These are phyloP conservation scores for Epithemia pelagica DNA, from an alignment of 108 stramenopile genomes.

Conservation along the genomic window DNA sequence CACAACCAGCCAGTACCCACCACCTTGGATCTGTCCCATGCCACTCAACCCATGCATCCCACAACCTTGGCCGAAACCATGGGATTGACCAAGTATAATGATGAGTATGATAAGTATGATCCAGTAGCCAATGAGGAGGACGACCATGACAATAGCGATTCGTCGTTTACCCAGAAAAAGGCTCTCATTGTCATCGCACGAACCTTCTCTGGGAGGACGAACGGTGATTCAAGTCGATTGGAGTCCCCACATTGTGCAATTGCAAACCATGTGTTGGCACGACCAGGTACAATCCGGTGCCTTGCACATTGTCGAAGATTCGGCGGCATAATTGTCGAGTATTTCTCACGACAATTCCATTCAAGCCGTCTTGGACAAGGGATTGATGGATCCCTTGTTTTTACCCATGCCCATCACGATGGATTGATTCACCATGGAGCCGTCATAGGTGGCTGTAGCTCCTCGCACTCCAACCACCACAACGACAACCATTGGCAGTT, in stretches of 20 bases:
- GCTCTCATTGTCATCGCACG: conserved; percentile 58
- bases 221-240: conserved; percentile 67
- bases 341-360: conserved; percentile 46
- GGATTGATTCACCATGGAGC: too few relatives aligned
- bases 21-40: not conserved
- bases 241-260: conserved; percentile 28
- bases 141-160: too few relatives aligned
- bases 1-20: not conserved
- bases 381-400: conserved; percentile 70
- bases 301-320: conserved; percentile 22
- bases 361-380: conserved; percentile 73
- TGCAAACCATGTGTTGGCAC: not conserved
- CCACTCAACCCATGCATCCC: not conserved
- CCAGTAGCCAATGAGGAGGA: too few relatives aligned
- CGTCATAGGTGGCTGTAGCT: too few relatives aligned
- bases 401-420: conserved; percentile 25
- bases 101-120: too few relatives aligned
- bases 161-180: too few relatives aligned
- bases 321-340: conserved; percentile 60
- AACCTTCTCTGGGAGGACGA: too few relatives aligned
- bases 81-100: not conserved
- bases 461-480: too few relatives aligned
- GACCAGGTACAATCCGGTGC: not conserved
- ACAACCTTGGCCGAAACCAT: not conserved
- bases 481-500: too few relatives aligned